Evolutionary conservation across 2,329 filamentous ascomycete genomes (phyloP), one percentile per base, ranked within the genome.

Genomic region (Dothidotthia symphoricarpi): DNA sequence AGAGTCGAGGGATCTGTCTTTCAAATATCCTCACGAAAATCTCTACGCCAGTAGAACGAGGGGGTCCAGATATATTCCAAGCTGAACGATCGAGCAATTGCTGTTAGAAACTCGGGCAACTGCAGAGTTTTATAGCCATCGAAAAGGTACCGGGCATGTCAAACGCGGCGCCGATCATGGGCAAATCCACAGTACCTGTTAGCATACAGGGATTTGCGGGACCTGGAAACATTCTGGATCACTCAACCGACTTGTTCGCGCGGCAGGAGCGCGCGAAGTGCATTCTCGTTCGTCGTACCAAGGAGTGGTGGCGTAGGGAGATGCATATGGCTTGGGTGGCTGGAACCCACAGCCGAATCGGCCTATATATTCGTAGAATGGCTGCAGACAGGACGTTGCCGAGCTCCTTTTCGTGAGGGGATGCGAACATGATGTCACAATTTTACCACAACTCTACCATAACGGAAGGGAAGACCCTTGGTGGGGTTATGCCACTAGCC

Each of bases 111-210:
- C 43, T 42, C 39, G 51, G 54, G 51, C 36, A 45, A 43, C 50
- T 51, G 47, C 51, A 55, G 46, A 45, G 24, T 41, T 49, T 63
- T 61, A 58, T 55, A 54, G 29, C 36, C 36, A 24, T 30, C 19
- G 12, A 30, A 10, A 26, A 40, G 34, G 31, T 8, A 28, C 39
- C 31, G 17, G 8, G 16, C 36, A 32, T 32, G 34, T 33, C 33
- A 34, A 37, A 35, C 40, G 36, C 24, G 28, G 34, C 33, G 31
- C 39, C 35, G 44, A 37, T 47, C 49, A 40, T 44, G 39, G 46
- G 38, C 36, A 46, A 53, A 39, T 45, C 58, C 58, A 59, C 59
- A 56, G 51, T 59, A 53, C 33, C 45, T 45, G 53, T 53, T 56
- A 46, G 42, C 41, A 45, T 31, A 40, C 34, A 46, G 44, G 43